Percentiles rank a stretch among this genome's conserved stretches.
These are phyloP conservation scores for Rhizophagus prolifer DNA, from an alignment of 192 early-diverging fungal genomes.

Conservation along the genomic window DNA sequence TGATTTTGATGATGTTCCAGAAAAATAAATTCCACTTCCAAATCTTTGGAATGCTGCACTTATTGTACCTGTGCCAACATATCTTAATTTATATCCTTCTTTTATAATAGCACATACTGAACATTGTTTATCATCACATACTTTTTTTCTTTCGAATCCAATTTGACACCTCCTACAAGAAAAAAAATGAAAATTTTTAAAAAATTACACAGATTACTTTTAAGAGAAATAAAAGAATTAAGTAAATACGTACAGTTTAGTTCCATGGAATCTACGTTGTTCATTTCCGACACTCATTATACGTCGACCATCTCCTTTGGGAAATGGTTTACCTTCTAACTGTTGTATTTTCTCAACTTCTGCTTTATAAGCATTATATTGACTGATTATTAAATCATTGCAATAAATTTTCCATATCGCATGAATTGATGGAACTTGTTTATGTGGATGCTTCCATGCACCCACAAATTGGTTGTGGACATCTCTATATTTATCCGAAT, in stretches of 20 bases:
- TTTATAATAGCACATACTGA: constrained; percentile 29
- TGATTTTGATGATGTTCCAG: constrained; percentile 34
- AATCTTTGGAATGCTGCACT: constrained; percentile 27
- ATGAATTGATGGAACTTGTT: constrained; percentile 19
- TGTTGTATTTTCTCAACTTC: constrained; percentile 21
- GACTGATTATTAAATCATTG: background rate
- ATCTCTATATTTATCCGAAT: constrained; percentile 21
- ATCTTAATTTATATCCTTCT: constrained; percentile 23
- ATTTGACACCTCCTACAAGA: constrained; percentile 12
- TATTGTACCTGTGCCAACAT: constrained; percentile 20
- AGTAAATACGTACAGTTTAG: constrained; percentile 14
- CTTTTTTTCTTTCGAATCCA: background rate
- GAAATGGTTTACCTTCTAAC: constrained; percentile 26
- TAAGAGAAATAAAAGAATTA: background rate
- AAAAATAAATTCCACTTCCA: constrained; percentile 34
- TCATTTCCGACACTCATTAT: constrained; percentile 32
- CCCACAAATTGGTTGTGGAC: constrained; percentile 21
- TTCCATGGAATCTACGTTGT: constrained; percentile 35
- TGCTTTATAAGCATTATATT: constrained; percentile 28
- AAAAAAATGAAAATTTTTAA: background rate
- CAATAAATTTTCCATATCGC: constrained; percentile 29
- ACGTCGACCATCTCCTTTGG: constrained; percentile 22
- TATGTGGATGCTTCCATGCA: constrained; percentile 31
- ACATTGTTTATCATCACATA: constrained; percentile 27
- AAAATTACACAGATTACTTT: background rate